Evolutionary conservation across 495 filamentous ascomycete genomes (phyloP).

Genomic region (Penicillium lividum): DNA sequence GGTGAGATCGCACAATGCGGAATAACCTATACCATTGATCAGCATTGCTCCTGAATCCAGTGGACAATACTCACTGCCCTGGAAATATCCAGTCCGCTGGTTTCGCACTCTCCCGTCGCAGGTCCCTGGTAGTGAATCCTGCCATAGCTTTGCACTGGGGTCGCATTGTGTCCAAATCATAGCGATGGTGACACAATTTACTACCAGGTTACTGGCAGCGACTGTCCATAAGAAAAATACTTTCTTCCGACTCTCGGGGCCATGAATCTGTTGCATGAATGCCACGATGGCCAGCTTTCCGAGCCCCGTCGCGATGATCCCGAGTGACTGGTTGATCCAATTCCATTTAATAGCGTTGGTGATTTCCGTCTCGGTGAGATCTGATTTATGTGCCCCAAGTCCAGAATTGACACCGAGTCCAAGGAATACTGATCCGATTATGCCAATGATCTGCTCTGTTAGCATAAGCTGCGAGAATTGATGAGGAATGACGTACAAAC

Average conservation of each 20-base stretch:
- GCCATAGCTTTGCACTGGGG: conserved; percentile 13
- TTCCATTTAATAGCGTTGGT: conserved; percentile 28
- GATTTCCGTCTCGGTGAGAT: conserved; percentile 17
- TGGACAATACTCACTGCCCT: conserved; percentile 15
- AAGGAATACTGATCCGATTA: conserved; percentile 20
- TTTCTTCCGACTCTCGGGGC: conserved; percentile 13
- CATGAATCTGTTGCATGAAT: conserved; percentile 21
- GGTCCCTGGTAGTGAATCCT: conserved; percentile 3
- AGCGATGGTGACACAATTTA: conserved; percentile 17
- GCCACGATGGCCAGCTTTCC: conserved; percentile 19
- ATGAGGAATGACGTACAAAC: conserved; percentile 13
- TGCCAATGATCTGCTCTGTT: conserved; percentile 5
- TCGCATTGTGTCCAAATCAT: conserved; percentile 17
- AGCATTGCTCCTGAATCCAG: background rate
- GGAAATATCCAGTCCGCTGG: conserved; percentile 15
- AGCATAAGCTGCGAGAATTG: background rate
- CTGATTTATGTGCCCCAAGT: conserved; percentile 27
- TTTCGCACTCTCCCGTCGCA: conserved; percentile 16
- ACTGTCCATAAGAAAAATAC: conserved; percentile 13
- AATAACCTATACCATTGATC: conserved; percentile 8
- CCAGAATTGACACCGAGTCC: conserved; percentile 26
- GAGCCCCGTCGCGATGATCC: conserved; percentile 17
- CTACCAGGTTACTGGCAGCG: conserved; percentile 11
- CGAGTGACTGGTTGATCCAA: conserved; percentile 35
- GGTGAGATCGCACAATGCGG: conserved; percentile 17